These are phyloP conservation scores for Byssochlamys sp. DNA, from an alignment of 2,329 filamentous ascomycete species.

Conservation along the genomic window DNA sequence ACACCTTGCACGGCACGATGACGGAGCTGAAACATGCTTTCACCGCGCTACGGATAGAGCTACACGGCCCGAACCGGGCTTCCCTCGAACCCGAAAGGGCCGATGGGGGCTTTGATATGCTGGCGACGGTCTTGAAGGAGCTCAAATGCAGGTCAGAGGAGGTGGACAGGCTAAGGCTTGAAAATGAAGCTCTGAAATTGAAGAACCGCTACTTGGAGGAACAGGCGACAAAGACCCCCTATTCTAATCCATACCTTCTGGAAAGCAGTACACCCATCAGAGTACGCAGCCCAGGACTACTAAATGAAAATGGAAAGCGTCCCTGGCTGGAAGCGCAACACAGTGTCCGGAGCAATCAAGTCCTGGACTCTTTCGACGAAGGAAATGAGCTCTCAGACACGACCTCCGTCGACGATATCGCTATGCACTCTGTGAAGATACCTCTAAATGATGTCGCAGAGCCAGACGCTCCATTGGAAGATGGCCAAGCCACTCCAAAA, in stretches of 20 bases:
- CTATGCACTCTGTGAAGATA: constrained; percentile 14
- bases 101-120: constrained; percentile 25
- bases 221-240: constrained; percentile 8
- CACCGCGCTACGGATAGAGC: constrained; percentile 26
- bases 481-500: neutral
- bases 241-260: constrained; percentile 2
- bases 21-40: constrained; percentile 31
- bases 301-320: constrained; percentile 25
- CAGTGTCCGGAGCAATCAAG: constrained; percentile 13
- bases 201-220: constrained; percentile 27
- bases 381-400: constrained; percentile 21
- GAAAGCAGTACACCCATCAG: constrained; percentile 14
- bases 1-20: constrained; percentile 31
- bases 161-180: constrained; percentile 29
- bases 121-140: constrained; percentile 29
- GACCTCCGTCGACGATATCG: constrained; percentile 14
- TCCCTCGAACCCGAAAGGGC: constrained; percentile 11
- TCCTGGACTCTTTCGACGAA: constrained; percentile 23
- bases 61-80: constrained; percentile 21
- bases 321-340: constrained; percentile 21
- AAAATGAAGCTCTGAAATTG: constrained; percentile 29
- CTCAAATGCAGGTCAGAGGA: constrained; percentile 30
- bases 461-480: neutral
- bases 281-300: constrained; percentile 25
- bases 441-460: constrained; percentile 15